Base-by-base conservation (phyloP, 495 filamentous ascomycete species). In the Xylaria curta region DNA sequence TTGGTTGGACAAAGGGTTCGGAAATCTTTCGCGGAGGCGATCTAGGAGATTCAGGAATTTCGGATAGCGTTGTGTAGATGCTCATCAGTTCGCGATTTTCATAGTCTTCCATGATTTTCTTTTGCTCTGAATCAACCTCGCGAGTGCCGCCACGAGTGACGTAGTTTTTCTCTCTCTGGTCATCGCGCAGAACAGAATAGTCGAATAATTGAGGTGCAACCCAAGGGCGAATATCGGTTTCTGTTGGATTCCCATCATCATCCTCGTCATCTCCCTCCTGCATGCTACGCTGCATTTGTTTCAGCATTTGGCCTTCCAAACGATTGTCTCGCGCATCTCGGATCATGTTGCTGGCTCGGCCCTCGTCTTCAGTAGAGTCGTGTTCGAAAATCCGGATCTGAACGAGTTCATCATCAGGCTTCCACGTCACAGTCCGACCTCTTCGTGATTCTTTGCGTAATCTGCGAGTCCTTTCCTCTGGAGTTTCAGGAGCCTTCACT, bases 71-170 rank as follows among this genome's bases (percentile, higher is more conserved):
- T 2, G 91, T 88, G 76, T 97, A 96, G 71, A 94, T 88, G 6
- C 91, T 92, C 89, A 97, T 94, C 42, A 97, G 87, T 31, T 92
- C 94, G n/a, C 85, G 90, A 26, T 85, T 83, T 80, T 97, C 95
- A 10, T 92, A 89, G 63, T 90, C 86, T 38, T 91, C 86, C 77
- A 94, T 94, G 5, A 85, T 83, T 49, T 86, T 84, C 69, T 90
- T 90, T 76, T 97, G 90, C 0, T 87, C 82, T 10, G 91, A 94
- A 0, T 82, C 78, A 10, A 92, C 85, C 5, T 82, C 75, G 44
- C 85, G 84, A 13, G 81, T 74, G 4, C 94, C 94, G 60, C 89
- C 91, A 60, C 90, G 88, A 24, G 89, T 91, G 24, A 85, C 81
- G 75, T 85, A 93, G 58, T 87, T 89, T 61, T 82, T 83, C 12